Base-by-base conservation (phyloP, 805 yeast species). In the Candida gorgasii region DNA sequence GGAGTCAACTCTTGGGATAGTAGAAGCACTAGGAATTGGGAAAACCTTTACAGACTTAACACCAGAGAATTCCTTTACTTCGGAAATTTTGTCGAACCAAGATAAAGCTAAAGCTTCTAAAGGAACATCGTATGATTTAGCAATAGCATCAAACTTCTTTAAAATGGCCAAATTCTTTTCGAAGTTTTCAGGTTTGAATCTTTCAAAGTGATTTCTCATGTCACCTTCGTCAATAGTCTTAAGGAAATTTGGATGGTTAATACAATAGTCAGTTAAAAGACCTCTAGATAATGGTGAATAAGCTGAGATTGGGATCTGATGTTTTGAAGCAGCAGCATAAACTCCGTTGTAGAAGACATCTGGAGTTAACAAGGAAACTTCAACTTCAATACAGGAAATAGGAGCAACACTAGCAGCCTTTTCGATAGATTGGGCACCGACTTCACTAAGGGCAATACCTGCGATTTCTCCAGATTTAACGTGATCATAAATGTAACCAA, bases 281-380 rank as follows among this genome's bases (percentile, higher is more conserved):
- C 96, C 97, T 53, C 87, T 75, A 8, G 89, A 84, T 42, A 89
- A 71, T 22, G 97, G 97, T 24, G 96, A 85, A 63, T 89, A 89
- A 16, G 90, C 87, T 43, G 87, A 69, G 22, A 87, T 68, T 9
- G 93, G 84, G 43, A 89, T 76, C 12, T 70, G 70, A 26, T 73
- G 62, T 48, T 82, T 79, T 15, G 76, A 73, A 48, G 84, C 78
- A 5, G 76, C 73, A 2, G 73, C 78, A 46, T 82, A 75, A 14
- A 85, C 72, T 1, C 93, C 96, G 57, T 86, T 81, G 2, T 59
- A 45, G 33, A 80, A 55, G 28, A 83, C 75, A n/a, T 84, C 86
- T 32, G 78, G 75, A 12, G 80, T 61, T 65, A 84, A 78, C 43
- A 90, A 58, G 3, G 95, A 86, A 46, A 83, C 75, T 63, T 89